A percentile compares a stretch with the other conserved stretches of the same genome.
phyloP scores from a whole-genome alignment of 2,329 filamentous ascomycete genomes.

The Penicillium crustosum region DNA sequence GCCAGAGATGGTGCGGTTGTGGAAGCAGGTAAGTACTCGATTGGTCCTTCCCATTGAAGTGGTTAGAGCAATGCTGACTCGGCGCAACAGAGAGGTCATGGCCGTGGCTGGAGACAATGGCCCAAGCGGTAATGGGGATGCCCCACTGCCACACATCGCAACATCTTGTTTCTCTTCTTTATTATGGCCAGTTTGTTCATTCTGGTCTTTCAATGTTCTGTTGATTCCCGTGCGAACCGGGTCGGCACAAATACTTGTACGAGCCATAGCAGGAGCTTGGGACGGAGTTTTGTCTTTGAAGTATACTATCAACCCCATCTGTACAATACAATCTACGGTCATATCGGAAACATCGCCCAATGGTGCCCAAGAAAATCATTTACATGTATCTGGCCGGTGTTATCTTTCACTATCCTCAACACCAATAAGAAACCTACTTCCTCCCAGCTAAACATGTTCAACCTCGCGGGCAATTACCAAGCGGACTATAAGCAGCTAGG shows the following conservation, averaged over 20 bases:
- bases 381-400: constrained; percentile 1
- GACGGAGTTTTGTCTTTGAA: constrained; percentile 23
- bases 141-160: neutral
- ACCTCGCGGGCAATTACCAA: no score
- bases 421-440: neutral
- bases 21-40: constrained; percentile 74
- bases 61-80: constrained; percentile 35
- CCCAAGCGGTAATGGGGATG: constrained; percentile 51
- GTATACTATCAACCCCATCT: constrained; percentile 20
- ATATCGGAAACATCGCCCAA: constrained; percentile 11
- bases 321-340: constrained; percentile 22
- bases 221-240: constrained; percentile 4
- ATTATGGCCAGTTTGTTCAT: constrained; percentile 11
- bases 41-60: neutral
- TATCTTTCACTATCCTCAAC: neutral
- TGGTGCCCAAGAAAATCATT: constrained; percentile 2
- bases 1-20: constrained; percentile 85
- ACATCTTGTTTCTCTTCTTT: constrained; percentile 18
- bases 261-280: constrained; percentile 27
- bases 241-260: constrained; percentile 19
- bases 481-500: neutral
- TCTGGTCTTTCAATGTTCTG: constrained; percentile 10
- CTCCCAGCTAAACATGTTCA: neutral
- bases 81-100: constrained; percentile 61
- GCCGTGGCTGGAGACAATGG: constrained; percentile 73